Evolutionary conservation across 2,329 filamentous ascomycete genomes (phyloP).

Genomic region (Neonectria punicea): DNA sequence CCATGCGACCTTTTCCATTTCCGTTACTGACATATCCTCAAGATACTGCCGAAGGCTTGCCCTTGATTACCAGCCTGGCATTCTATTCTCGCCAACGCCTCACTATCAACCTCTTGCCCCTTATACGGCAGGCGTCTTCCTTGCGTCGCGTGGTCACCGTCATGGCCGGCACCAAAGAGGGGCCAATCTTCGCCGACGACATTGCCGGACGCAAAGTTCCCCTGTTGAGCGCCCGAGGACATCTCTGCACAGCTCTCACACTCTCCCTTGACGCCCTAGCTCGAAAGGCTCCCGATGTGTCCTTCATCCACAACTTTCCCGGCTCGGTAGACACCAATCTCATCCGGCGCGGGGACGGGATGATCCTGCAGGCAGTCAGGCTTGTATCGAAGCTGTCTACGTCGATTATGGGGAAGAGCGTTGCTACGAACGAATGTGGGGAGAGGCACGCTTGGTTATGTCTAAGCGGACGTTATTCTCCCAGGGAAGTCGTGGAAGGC

Average conservation of each 20-base stretch:
- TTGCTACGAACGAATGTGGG: slow-evolving; percentile 36
- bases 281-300: slow-evolving; percentile 35
- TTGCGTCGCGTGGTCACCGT: slow-evolving; percentile 42
- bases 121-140: slow-evolving; percentile 49
- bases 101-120: slow-evolving; percentile 65
- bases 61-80: slow-evolving; percentile 60
- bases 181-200: slow-evolving; percentile 35
- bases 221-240: slow-evolving; percentile 34
- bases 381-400: slow-evolving; percentile 24
- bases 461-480: slow-evolving; percentile 33
- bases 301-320: slow-evolving; percentile 46
- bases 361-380: slow-evolving; percentile 31
- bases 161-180: slow-evolving; percentile 38
- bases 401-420: slow-evolving; percentile 17
- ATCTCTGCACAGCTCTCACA: slow-evolving; percentile 38
- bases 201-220: slow-evolving; percentile 37
- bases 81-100: slow-evolving; percentile 70
- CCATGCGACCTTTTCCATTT: not conserved
- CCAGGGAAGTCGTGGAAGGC: not conserved
- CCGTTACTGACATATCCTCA: not conserved
- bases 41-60: slow-evolving; percentile 69
- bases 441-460: slow-evolving; percentile 42
- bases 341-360: slow-evolving; percentile 33
- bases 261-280: slow-evolving; percentile 41
- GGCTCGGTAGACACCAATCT: slow-evolving; percentile 43